Evolutionary conservation across 73 alveolate genomes (phyloP), one percentile per base, ranked within the genome.

Genomic region (Blepharisma stoltei): DNA sequence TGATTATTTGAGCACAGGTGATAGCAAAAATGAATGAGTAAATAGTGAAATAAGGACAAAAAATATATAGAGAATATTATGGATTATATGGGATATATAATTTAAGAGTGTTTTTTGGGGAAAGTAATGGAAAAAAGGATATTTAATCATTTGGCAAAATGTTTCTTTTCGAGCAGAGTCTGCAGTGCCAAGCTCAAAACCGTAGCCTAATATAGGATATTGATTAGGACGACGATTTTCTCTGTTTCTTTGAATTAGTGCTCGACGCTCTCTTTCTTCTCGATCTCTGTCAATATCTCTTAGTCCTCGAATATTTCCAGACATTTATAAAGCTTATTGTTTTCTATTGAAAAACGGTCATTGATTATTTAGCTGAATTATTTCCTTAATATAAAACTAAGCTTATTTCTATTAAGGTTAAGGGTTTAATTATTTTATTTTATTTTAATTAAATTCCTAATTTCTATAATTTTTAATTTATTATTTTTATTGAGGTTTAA

Each of bases 41-140:
- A 14, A 83, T 67, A 7, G 94, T 69, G 77, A 86, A 86, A 21
- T 80, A 54, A 5, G 94, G 94, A 47, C 94, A 86, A 76, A 76
- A 86, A 32, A 32, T 32, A 32, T 32, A n/a, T n/a, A n/a, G n/a
- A n/a, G n/a, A n/a, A n/a, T n/a, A n/a, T n/a, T n/a, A n/a, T n/a
- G n/a, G n/a, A n/a, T n/a, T n/a, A n/a, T n/a, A n/a, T n/a, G n/a
- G n/a, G n/a, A n/a, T n/a, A n/a, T n/a, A n/a, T n/a, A n/a, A n/a
- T n/a, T n/a, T n/a, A n/a, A n/a, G n/a, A n/a, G n/a, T n/a, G n/a
- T n/a, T n/a, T n/a, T n/a, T n/a, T n/a, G n/a, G n/a, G n/a, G n/a
- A n/a, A n/a, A n/a, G n/a, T n/a, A n/a, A n/a, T n/a, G n/a, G n/a
- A n/a, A n/a, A n/a, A n/a, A n/a, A 66, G 80, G 54, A 49, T 67